Conservation (phyloP, 768 basidiomycete species). For the Boletus edulis region DNA sequence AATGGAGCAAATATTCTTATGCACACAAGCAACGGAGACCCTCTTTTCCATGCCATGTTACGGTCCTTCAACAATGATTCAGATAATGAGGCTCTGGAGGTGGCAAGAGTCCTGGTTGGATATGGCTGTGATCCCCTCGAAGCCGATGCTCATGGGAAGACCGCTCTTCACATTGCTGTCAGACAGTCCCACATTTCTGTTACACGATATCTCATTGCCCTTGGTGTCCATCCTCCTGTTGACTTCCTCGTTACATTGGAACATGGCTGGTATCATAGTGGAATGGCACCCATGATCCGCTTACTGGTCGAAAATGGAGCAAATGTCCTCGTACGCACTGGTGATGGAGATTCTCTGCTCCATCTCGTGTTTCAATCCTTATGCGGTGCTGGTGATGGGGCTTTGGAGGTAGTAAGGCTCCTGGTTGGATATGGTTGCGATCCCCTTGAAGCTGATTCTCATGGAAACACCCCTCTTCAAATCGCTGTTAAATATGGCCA, state of each 20-base stretch:
- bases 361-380: background rate
- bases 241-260: background rate
- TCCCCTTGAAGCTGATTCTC: background rate
- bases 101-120: too few relatives aligned
- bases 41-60: too few relatives aligned
- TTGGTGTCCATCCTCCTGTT: too few relatives aligned
- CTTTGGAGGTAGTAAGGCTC: background rate
- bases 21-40: too few relatives aligned
- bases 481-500: background rate
- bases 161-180: too few relatives aligned
- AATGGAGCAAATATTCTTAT: too few relatives aligned
- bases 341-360: background rate
- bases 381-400: background rate
- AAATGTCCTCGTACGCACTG: background rate
- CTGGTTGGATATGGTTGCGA: background rate
- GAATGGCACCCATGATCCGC: background rate
- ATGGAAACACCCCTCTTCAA: background rate
- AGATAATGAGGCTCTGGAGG: too few relatives aligned
- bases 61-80: too few relatives aligned
- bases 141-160: too few relatives aligned
- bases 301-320: background rate
- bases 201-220: too few relatives aligned
- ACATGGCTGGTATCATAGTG: background rate
- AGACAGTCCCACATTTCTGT: too few relatives aligned
- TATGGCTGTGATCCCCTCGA: too few relatives aligned